Conservation (phyloP, 164 flowering plant species). For the Dillenia suffruticosa region DNA sequence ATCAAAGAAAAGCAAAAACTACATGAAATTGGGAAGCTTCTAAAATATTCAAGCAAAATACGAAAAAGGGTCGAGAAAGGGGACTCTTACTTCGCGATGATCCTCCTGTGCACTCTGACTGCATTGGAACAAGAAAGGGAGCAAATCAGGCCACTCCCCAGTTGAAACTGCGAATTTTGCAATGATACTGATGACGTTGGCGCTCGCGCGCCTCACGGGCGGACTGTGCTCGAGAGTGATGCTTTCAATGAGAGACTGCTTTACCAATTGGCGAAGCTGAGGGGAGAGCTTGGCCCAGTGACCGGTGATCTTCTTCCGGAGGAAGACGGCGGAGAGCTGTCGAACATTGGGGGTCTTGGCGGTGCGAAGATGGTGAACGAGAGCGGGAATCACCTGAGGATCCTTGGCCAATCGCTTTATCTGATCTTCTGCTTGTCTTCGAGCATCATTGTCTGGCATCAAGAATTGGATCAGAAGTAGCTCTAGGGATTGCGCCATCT, state of each 20-base stretch:
- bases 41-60: not conserved
- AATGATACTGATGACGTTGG: constrained; percentile 88
- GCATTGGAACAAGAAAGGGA: constrained; percentile 91
- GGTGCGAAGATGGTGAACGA: constrained; percentile 87
- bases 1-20: not conserved
- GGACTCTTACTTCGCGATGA: constrained; percentile 72
- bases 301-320: constrained; percentile 95
- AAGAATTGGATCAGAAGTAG: constrained; percentile 79
- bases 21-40: not conserved
- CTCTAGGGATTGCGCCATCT: constrained; percentile 92
- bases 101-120: constrained; percentile 93
- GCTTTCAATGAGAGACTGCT: constrained; percentile 81
- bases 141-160: constrained; percentile 93
- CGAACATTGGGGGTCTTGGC: constrained; percentile 95
- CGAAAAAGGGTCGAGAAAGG: not conserved
- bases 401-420: constrained; percentile 86
- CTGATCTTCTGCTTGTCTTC: constrained; percentile 96
- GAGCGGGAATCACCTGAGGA: constrained; percentile 89
- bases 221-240: constrained; percentile 91
- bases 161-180: constrained; percentile 95
- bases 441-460: constrained; percentile 97
- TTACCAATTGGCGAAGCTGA: constrained; percentile 53
- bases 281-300: constrained; percentile 93
- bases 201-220: constrained; percentile 92
- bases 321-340: constrained; percentile 92